Conservation (phyloP, 225 moss, liverwort and hornwort genomes). For the Marchantia polymorpha region DNA sequence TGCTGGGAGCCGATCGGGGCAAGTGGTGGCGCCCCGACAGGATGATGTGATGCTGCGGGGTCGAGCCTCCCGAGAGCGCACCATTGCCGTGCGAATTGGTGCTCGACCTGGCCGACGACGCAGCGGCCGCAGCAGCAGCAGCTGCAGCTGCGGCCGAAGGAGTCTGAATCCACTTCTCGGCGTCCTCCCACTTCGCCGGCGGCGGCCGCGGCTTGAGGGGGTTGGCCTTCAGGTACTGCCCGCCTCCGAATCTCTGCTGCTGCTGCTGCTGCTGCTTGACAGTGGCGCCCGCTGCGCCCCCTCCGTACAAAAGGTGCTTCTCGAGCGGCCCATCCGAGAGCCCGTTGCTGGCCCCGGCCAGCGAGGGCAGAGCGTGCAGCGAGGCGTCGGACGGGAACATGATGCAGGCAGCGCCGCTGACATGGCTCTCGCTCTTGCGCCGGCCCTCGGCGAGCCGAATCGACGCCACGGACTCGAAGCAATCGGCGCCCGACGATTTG, state of each 20-base stretch:
- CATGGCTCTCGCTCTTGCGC: conserved; percentile 35
- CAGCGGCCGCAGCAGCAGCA: too few species aligned
- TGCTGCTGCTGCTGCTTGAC: conserved; percentile 19
- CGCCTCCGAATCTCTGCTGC: conserved; percentile 40
- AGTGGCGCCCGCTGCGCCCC: conserved; percentile 24
- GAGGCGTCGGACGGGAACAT: conserved; percentile 25
- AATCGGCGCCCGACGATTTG: conserved; percentile 16
- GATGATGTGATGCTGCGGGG: conserved; percentile 21
- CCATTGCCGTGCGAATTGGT: conserved; percentile 22
- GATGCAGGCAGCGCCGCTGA: conserved; percentile 14
- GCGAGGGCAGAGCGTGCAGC: conserved; percentile 23
- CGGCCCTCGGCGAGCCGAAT: conserved; percentile 32
- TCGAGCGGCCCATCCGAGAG: conserved; percentile 7
- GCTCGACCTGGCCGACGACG: conserved; percentile 15
- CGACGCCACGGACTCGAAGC: conserved; percentile 25
- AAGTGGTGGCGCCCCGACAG: conserved; percentile 19
- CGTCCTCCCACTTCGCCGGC: conserved; percentile 53
- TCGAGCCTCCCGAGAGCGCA: conserved; percentile 31
- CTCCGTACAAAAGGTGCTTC: conserved; percentile 20
- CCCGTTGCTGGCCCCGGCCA: not conserved
- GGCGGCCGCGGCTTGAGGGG: conserved; percentile 42
- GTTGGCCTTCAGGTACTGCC: conserved; percentile 43
- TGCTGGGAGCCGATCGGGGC: conserved; percentile 29
- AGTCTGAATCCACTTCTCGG: conserved; percentile 50
- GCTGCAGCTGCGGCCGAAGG: conserved; percentile 16